Evolutionary conservation across 345 rosid genomes (phyloP).

Genomic region (Balakata baccata): DNA sequence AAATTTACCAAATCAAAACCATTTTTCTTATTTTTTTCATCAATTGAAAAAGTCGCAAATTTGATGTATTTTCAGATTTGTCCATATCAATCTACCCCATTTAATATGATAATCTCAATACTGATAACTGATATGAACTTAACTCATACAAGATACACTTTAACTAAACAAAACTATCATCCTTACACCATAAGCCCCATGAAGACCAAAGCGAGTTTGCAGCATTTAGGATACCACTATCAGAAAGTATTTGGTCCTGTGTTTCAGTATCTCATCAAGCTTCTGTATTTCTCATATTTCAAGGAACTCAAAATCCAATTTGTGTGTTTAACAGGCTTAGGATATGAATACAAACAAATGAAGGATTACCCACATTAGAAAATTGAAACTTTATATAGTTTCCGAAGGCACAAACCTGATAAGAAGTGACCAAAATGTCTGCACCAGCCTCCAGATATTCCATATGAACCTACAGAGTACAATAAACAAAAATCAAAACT

Average conservation of each 20-base stretch:
- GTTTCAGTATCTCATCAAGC: not conserved
- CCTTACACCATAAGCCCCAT: not conserved
- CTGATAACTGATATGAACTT: not conserved
- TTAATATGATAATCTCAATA: no score
- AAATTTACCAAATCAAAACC: no score
- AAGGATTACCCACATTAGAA: not conserved
- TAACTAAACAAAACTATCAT: not conserved
- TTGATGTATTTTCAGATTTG: not conserved
- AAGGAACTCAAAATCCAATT: slow-evolving; percentile 3
- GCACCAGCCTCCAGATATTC: slow-evolving; percentile 96
- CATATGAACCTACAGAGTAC: slow-evolving; percentile 61
- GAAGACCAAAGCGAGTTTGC: not conserved
- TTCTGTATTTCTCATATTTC: not conserved
- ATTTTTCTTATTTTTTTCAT: not conserved
- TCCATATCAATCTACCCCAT: no score
- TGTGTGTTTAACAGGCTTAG: not conserved
- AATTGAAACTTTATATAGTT: not conserved
- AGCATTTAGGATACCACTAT: not conserved
- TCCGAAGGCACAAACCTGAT: slow-evolving; percentile 53
- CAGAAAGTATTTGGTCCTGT: not conserved
- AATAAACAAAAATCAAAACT: not conserved
- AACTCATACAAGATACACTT: not conserved
- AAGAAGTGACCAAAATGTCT: slow-evolving; percentile 77
- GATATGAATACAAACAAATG: not conserved
- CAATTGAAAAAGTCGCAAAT: not conserved